phyloP scores from a whole-genome alignment of 2,329 filamentous ascomycete species.

The Penicillium fuscoglaucum region DNA sequence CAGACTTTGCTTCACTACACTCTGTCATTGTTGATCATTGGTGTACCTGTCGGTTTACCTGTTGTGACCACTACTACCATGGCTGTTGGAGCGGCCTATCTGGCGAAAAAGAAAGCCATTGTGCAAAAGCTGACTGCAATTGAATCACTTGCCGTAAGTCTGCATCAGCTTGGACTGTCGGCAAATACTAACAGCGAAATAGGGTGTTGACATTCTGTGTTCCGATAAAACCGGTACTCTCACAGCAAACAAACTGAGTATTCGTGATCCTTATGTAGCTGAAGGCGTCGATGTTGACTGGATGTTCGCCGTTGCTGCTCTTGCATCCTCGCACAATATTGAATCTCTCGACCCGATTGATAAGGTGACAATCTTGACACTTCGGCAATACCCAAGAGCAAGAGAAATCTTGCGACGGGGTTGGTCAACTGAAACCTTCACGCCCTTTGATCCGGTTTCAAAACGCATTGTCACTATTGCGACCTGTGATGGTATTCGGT shows the following conservation, averaged over 20 bases:
- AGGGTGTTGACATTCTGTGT: conserved; percentile 73
- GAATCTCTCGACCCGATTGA: conserved; percentile 77
- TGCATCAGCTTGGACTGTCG: background rate
- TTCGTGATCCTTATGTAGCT: conserved; percentile 73
- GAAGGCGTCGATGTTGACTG: conserved; percentile 77
- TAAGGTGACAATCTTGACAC: conserved; percentile 73
- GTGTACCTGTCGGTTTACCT: conserved; percentile 78
- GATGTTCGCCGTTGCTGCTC: conserved; percentile 78
- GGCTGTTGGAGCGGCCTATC: conserved; percentile 73
- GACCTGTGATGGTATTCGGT: conserved; percentile 66
- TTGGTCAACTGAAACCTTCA: conserved; percentile 76
- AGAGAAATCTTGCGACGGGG: conserved; percentile 71
- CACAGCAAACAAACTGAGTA: conserved; percentile 63
- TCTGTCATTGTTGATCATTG: conserved; percentile 70
- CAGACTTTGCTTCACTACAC: conserved; percentile 68
- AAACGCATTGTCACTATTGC: conserved; percentile 74
- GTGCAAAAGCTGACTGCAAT: conserved; percentile 79
- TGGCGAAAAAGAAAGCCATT: conserved; percentile 75
- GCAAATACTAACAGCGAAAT: conserved; percentile 12
- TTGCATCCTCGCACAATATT: conserved; percentile 76
- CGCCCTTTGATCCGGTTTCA: conserved; percentile 69
- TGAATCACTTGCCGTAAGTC: conserved; percentile 65
- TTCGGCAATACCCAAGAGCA: conserved; percentile 73
- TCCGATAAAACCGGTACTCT: conserved; percentile 81
- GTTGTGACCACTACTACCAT: conserved; percentile 77